Conservation (phyloP, 768 basidiomycete genomes). For the Chalciporus chontae region DNA sequence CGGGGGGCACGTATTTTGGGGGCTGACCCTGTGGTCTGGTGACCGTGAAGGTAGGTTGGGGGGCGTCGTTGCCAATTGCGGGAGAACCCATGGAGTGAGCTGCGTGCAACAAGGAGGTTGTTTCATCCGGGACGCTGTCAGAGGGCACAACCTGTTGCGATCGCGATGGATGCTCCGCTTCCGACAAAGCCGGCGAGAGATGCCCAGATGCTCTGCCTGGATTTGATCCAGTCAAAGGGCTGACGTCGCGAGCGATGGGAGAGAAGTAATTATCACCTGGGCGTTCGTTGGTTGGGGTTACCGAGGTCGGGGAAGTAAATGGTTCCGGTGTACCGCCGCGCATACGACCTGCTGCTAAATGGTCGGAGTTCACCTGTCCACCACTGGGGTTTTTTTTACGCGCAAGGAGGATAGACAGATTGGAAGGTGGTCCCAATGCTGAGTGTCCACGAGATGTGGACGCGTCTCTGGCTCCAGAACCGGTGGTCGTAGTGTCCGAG, state of each 20-base stretch:
- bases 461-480: conserved; percentile 3
- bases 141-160: neutral
- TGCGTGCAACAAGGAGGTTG: conserved; percentile 14
- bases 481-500: conserved; percentile 2
- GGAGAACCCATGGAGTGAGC: conserved; percentile 7
- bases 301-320: conserved; percentile 12
- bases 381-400: conserved; percentile 8
- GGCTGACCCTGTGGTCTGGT: conserved; percentile 9
- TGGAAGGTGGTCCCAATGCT: conserved; percentile 27
- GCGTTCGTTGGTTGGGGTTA: conserved; percentile 21
- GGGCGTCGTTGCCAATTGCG: conserved; percentile 2
- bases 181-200: neutral
- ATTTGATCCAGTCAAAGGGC: neutral
- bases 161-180: neutral
- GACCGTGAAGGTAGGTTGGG: neutral
- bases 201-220: neutral
- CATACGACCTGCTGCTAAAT: neutral
- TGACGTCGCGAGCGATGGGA: neutral
- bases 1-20: neutral
- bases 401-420: conserved; percentile 35
- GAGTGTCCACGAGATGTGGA: conserved; percentile 26
- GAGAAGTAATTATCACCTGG: conserved; percentile 2
- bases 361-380: neutral
- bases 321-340: neutral
- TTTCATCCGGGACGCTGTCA: conserved; percentile 12